Conservation (phyloP, 352 stramenopile species). For the Phytophthora nicotianae region DNA sequence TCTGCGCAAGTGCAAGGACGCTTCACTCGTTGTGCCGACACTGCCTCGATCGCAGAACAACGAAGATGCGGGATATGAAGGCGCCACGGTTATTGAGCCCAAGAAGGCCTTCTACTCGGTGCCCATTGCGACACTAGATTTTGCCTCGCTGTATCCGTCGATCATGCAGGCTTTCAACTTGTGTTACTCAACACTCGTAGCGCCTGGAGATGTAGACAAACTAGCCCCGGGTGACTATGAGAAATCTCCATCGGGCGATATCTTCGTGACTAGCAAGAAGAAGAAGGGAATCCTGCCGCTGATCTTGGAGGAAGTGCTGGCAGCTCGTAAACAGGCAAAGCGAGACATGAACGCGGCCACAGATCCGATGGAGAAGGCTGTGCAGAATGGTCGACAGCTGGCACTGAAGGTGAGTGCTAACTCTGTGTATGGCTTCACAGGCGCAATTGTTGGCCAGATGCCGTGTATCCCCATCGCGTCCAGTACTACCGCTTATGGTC, state of each 20-base stretch:
- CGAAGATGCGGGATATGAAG: constrained; percentile 95
- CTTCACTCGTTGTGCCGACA: constrained; percentile 96
- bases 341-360: constrained; percentile 99
- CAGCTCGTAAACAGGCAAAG: constrained; percentile 98
- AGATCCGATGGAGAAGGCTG: constrained; percentile 98
- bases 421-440: constrained; percentile 99
- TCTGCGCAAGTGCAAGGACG: constrained; percentile 95
- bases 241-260: constrained; percentile 95
- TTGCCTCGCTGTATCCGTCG: constrained; percentile 99
- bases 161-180: constrained; percentile 99
- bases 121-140: constrained; percentile 99
- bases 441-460: constrained; percentile 97
- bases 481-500: constrained; percentile 98
- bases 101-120: constrained; percentile 99
- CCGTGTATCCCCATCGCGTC: constrained; percentile 98
- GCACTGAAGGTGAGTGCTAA: constrained; percentile 98
- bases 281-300: constrained; percentile 99
- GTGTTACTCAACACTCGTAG: constrained; percentile 99
- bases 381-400: constrained; percentile 98
- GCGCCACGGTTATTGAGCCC: constrained; percentile 99
- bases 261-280: constrained; percentile 94
- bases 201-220: constrained; percentile 65
- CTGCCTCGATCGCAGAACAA: constrained; percentile 89
- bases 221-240: constrained; percentile 81
- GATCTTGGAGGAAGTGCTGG: constrained; percentile 98